These are phyloP conservation scores for Pythium dissimile DNA, from an alignment of 352 stramenopile genomes.

Conservation along the genomic window DNA sequence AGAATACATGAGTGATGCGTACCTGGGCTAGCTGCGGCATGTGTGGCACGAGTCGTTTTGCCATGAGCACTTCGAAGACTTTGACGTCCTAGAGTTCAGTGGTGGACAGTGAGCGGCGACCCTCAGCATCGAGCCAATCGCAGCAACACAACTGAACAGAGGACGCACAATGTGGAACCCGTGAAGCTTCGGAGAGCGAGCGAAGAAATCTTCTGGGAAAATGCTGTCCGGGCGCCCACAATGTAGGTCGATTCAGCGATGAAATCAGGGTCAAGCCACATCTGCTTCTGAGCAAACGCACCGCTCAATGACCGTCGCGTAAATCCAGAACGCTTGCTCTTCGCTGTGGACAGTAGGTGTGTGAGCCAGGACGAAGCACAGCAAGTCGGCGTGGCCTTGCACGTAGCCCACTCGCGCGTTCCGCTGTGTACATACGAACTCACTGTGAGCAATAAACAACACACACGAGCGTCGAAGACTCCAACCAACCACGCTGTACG, in stretches of 20 bases:
- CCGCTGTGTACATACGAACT: slow-evolving; percentile 22
- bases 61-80: slow-evolving; percentile 49
- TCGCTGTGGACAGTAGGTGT: slow-evolving; percentile 37
- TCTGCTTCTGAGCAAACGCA: slow-evolving; percentile 2
- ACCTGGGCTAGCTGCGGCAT: slow-evolving; percentile 49
- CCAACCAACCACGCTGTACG: slow-evolving; percentile 49
- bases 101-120: too few species aligned
- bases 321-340: slow-evolving; percentile 72
- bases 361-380: slow-evolving; percentile 66
- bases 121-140: background rate
- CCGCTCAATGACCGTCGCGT: slow-evolving; percentile 63
- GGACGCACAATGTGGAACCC: slow-evolving; percentile 64
- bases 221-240: slow-evolving; percentile 25
- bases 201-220: slow-evolving; percentile 75
- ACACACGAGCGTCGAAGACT: background rate
- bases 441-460: too few species aligned
- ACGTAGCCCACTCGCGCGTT: slow-evolving; percentile 75
- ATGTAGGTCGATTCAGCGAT: too few species aligned
- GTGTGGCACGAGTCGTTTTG: slow-evolving; percentile 46
- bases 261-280: too few species aligned
- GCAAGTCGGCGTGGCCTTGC: slow-evolving; percentile 65
- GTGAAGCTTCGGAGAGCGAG: slow-evolving; percentile 56
- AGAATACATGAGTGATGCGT: background rate
- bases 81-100: slow-evolving; percentile 43
- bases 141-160: background rate